phyloP scores from a whole-genome alignment of 805 yeast species.

The Crinitomyces ghanaensis region DNA sequence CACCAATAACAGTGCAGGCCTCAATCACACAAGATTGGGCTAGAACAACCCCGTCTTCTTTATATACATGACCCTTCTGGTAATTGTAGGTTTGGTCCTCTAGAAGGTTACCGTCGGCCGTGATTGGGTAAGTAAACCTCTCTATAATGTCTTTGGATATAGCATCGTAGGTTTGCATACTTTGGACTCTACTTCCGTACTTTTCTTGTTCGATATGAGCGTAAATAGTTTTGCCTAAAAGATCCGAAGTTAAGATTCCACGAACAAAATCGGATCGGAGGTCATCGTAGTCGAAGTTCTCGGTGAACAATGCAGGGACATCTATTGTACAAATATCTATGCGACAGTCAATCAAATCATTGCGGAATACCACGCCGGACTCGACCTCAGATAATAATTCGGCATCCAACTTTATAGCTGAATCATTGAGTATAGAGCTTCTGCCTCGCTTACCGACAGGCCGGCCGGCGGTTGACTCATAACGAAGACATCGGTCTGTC shows the following conservation, averaged over 20 bases:
- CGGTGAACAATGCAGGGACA: conserved; percentile 92
- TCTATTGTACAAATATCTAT: conserved; percentile 92
- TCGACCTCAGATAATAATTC: conserved; percentile 58
- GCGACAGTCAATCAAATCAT: conserved; percentile 92
- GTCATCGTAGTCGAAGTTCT: conserved; percentile 87
- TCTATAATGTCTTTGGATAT: conserved; percentile 81
- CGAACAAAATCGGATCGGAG: conserved; percentile 79
- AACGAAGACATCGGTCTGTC: conserved; percentile 68
- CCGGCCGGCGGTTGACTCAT: conserved; percentile 64
- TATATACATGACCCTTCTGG: conserved; percentile 77
- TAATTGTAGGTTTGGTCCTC: conserved; percentile 65
- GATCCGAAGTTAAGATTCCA: conserved; percentile 83
- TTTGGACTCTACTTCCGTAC: conserved; percentile 92
- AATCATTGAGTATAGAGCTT: conserved; percentile 14
- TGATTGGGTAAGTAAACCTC: conserved; percentile 87
- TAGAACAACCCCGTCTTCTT: conserved; percentile 75
- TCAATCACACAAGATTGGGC: conserved; percentile 89
- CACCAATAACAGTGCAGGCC: conserved; percentile 72
- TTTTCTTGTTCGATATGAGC: conserved; percentile 71
- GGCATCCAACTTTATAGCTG: conserved; percentile 58
- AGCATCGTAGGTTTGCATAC: conserved; percentile 88
- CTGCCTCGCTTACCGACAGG: conserved; percentile 21
- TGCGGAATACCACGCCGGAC: conserved; percentile 65
- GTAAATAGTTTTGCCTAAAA: conserved; percentile 81
- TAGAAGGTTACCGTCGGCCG: conserved; percentile 71